Evolutionary conservation across 2,329 filamentous ascomycete genomes (phyloP).

Genomic region (Diaporthe ampelina): DNA sequence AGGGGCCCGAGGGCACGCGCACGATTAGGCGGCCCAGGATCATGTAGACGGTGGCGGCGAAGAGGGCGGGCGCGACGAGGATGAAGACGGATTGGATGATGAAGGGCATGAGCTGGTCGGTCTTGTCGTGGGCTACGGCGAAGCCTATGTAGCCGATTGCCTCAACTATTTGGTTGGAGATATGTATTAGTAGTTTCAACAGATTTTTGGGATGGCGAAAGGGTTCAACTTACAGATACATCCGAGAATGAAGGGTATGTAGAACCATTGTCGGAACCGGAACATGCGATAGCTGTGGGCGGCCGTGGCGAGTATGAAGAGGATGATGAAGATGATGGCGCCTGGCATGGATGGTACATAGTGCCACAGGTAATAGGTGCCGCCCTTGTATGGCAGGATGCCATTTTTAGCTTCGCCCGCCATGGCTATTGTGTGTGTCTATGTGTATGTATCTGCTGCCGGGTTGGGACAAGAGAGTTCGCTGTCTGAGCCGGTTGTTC

Average conservation of each 20-base stretch:
- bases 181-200: not conserved
- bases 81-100: conserved; percentile 59
- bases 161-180: conserved; percentile 53
- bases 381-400: conserved; percentile 49
- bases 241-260: conserved; percentile 62
- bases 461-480: not conserved
- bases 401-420: conserved; percentile 44
- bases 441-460: not conserved
- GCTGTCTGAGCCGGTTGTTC: not conserved
- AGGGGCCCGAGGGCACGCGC: conserved; percentile 50
- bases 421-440: not conserved
- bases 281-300: conserved; percentile 59
- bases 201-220: not conserved
- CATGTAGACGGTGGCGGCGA: conserved; percentile 67
- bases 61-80: conserved; percentile 62
- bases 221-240: conserved; percentile 57
- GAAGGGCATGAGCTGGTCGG: conserved; percentile 53
- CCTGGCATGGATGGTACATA: conserved; percentile 58
- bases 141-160: conserved; percentile 57
- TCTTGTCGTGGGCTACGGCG: conserved; percentile 48
- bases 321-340: conserved; percentile 57
- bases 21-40: conserved; percentile 59
- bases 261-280: conserved; percentile 63
- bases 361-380: conserved; percentile 52
- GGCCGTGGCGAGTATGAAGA: conserved; percentile 57